Conservation (phyloP, 306 rosid species). For the Begonia masoniana region DNA sequence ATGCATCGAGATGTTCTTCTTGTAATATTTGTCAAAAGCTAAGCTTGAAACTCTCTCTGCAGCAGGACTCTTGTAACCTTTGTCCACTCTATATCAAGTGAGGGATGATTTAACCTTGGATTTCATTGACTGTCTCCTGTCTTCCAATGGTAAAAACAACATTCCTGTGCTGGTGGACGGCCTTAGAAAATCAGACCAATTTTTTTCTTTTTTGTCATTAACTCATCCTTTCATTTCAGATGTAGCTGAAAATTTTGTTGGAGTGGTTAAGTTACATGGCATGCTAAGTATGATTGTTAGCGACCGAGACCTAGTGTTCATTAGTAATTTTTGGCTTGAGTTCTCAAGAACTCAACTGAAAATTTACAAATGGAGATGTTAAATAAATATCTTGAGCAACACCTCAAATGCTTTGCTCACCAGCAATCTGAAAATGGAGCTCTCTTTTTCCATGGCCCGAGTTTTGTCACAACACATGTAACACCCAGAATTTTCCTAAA, state of each 20-base stretch:
- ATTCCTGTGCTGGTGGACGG: not conserved
- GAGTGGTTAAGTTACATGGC: not conserved
- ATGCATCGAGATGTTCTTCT: not conserved
- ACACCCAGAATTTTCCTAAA: too few relatives aligned
- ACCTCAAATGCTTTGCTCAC: too few relatives aligned
- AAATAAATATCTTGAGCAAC: not conserved
- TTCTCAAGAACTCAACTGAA: conserved; percentile 1
- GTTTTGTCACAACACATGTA: not conserved
- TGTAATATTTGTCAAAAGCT: not conserved
- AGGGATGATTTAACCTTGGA: conserved; percentile 6
- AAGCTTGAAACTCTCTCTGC: not conserved
- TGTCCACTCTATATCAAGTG: not conserved
- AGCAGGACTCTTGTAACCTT: not conserved
- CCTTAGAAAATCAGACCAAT: not conserved
- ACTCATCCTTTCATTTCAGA: not conserved
- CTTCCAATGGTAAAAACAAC: not conserved
- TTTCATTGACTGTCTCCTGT: conserved; percentile 2
- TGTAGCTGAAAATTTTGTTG: not conserved
- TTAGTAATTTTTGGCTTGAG: not conserved
- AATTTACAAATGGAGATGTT: not conserved
- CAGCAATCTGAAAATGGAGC: too few relatives aligned
- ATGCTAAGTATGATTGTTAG: not conserved
- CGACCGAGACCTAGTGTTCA: not conserved
- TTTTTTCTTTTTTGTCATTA: not conserved
- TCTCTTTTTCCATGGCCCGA: too few relatives aligned